Base-by-base conservation (phyloP, 192 early-diverging fungal genomes). In the Gigaspora rosea region DNA sequence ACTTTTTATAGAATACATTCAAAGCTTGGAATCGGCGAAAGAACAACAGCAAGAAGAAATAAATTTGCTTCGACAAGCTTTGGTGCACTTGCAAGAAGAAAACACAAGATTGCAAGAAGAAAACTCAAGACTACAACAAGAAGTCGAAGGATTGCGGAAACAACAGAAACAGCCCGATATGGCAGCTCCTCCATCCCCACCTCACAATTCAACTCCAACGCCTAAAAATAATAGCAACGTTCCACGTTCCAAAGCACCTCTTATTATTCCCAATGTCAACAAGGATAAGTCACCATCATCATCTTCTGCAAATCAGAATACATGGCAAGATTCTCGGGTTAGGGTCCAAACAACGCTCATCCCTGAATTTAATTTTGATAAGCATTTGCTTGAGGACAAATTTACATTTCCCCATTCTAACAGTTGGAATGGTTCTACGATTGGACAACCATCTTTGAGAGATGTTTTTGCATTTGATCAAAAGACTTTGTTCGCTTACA, bases 81-180 rank as follows among this genome's bases (percentile, higher is more conserved):
- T 76, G 27, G 13, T 47, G 35, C 61, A 65, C 18, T 52, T 76
- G 18, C 74, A 76, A 76, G 74, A 76, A 51, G 74, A 76, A 49
- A 76, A 76, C n/a, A 65, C 61, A 52, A 76, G 64, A 51, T 65
- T 76, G 47, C 46, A 76, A 76, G 74, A 76, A 51, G 74, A 76
- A 49, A 76, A 76, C n/a, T 51, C 61, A 52, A 76, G 64, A 51
- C 50, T 76, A 48, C 46, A 62, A 65, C 56, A 65, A 49, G 74
- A 76, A 76, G 62, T 76, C 22, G 57, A 76, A 64, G 48, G 64
- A 76, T 52, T 76, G 35, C 74, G 74, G 18, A 75, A 75, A 47
- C 73, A 63, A 41, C 46, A 49, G 4, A 56, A 58, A 27, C n/a
- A 58, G 18, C 12, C 22, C n/a, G 32, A 16, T 20, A 73, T 47